These are phyloP conservation scores for Physcomitrellopsis africana DNA, from an alignment of 225 moss, liverwort and hornwort species.

Conservation along the genomic window DNA sequence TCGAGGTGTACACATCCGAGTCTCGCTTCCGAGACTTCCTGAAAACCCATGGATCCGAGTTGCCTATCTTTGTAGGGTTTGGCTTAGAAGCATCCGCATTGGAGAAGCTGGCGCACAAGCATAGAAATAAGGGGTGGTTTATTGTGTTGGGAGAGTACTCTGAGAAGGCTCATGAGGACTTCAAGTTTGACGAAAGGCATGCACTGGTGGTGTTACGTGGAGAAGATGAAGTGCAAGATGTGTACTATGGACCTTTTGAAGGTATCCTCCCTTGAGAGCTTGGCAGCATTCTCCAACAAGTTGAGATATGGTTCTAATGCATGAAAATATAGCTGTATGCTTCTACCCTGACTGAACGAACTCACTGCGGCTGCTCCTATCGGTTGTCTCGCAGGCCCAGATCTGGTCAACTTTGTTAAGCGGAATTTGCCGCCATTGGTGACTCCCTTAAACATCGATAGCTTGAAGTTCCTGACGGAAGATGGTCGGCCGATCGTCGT, in stretches of 20 bases:
- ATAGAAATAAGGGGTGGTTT: constrained; percentile 81
- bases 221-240: constrained; percentile 59
- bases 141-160: constrained; percentile 62
- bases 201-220: constrained; percentile 78
- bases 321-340: background rate
- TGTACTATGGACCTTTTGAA: constrained; percentile 83
- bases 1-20: constrained; percentile 65
- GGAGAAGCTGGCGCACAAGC: constrained; percentile 74
- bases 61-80: constrained; percentile 81
- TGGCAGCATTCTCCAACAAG: background rate
- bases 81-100: constrained; percentile 61
- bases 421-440: constrained; percentile 75
- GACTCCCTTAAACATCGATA: constrained; percentile 60
- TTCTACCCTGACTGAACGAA: background rate
- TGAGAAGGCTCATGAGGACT: constrained; percentile 62
- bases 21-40: constrained; percentile 65
- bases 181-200: constrained; percentile 70
- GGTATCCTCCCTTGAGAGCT: constrained; percentile 44
- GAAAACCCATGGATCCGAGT: constrained; percentile 47
- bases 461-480: constrained; percentile 61
- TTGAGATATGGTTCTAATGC: background rate
- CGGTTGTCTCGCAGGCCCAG: constrained; percentile 49
- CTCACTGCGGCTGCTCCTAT: constrained; percentile 13
- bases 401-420: constrained; percentile 64
- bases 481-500: constrained; percentile 82